These are phyloP conservation scores for Spathaspora girioi DNA, from an alignment of 805 yeast genomes.

Conservation along the genomic window DNA sequence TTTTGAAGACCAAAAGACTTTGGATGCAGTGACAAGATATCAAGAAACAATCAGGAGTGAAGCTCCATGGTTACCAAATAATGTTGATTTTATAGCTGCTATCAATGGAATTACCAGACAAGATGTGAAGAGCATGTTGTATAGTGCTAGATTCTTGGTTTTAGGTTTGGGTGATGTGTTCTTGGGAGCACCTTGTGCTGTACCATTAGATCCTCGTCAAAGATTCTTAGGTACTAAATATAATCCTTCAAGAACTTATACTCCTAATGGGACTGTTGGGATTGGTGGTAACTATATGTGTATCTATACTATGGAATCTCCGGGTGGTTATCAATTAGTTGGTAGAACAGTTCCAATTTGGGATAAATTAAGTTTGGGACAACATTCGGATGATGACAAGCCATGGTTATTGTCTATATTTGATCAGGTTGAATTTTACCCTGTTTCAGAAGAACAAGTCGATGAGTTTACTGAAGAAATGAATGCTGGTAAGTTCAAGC, in stretches of 20 bases:
- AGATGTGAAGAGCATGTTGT: constrained; percentile 78
- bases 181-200: constrained; percentile 98
- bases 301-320: constrained; percentile 95
- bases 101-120: constrained; percentile 78
- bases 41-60: constrained; percentile 87
- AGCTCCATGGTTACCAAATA: constrained; percentile 98
- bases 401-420: constrained; percentile 94
- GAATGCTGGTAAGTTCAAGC: constrained; percentile 74
- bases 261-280: constrained; percentile 97
- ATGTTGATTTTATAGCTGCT: constrained; percentile 89
- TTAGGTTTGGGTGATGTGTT: constrained; percentile 96
- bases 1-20: constrained; percentile 85
- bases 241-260: constrained; percentile 93
- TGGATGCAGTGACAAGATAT: constrained; percentile 87
- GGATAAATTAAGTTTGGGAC: constrained; percentile 85
- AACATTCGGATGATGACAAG: constrained; percentile 43
- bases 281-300: constrained; percentile 99
- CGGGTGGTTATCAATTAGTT: constrained; percentile 96
- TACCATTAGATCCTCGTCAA: constrained; percentile 95
- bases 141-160: constrained; percentile 86
- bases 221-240: constrained; percentile 89
- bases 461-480: constrained; percentile 69
- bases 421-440: constrained; percentile 93
- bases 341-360: constrained; percentile 97
- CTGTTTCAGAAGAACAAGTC: constrained; percentile 81